Base-by-base conservation (phyloP, 768 basidiomycete species). In the Termitomyces sp. region DNA sequence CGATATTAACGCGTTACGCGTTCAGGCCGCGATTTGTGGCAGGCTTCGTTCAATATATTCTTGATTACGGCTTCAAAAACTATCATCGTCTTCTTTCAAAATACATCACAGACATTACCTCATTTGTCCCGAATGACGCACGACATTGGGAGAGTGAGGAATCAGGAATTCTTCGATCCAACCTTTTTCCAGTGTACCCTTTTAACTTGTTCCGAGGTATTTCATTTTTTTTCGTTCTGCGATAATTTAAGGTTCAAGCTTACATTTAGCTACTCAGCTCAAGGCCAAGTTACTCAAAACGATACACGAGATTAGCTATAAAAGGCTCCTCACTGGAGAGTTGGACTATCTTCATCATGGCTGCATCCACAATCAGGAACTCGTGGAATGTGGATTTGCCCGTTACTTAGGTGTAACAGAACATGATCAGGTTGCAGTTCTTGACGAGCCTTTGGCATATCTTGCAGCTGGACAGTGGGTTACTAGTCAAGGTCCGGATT, bases 381-480 rank as follows among this genome's bases (percentile, higher is more conserved):
- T 55, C 10, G 45, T 55, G 54, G 45, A 55, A 16, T 55, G 54
- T 26, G 54, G 54, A 28, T 55, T 55, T 38, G 45, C 33, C 40
- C 45, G 35, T 7, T 55, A 35, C 54, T 32, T 24, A 26, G 16
- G 44, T 16, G 4, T 18, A 18, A 22, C 45, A n/a, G 10, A 33
- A 35, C 5, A 5, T 3, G 22, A 28, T 11, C 5, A 24, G 6
- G 22, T 30, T 18, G 32, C 28, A 30, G 16, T 47, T 28, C 22
- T 55, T 14, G 54, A 55, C 9, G 35, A 55, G 16, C 54, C 45
- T 36, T 4, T 55, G 16, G 54, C 54, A 13, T 55, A 36, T 38
- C 30, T 55, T 46, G 44, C 45, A 9, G 45, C 54, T n/a, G 44
- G 47, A 22, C 18, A 55, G n/a, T 55, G 54, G 35, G 47, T 55